Conservation (phyloP, 1,139 yeast species). For the Yamadazyma diospyri region DNA sequence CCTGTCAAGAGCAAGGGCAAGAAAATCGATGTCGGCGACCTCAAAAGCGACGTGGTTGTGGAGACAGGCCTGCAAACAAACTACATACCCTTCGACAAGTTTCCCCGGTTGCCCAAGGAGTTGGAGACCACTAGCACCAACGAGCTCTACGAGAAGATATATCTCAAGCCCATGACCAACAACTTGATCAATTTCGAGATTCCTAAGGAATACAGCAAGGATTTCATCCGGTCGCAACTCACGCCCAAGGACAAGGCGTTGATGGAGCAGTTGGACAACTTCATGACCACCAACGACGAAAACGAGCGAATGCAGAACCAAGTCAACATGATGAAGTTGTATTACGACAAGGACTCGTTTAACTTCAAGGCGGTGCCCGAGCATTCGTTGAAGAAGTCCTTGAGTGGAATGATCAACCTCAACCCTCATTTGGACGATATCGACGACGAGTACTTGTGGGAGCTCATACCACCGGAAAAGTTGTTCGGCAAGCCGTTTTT, state of each 20-base stretch:
- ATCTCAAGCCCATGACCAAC: slow-evolving; percentile 12
- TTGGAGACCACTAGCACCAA: slow-evolving; percentile 16
- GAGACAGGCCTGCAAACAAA: slow-evolving; percentile 3
- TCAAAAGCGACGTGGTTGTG: background rate
- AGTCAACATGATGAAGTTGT: slow-evolving; percentile 25
- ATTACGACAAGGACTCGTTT: slow-evolving; percentile 26
- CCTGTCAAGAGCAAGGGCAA: background rate
- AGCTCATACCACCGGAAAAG: slow-evolving; percentile 32
- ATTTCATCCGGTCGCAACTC: slow-evolving; percentile 19
- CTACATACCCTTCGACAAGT: slow-evolving; percentile 25
- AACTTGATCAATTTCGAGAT: slow-evolving; percentile 27
- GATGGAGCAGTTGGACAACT: slow-evolving; percentile 25
- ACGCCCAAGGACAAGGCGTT: slow-evolving; percentile 25
- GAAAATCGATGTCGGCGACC: background rate
- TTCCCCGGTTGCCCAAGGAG: slow-evolving; percentile 30
- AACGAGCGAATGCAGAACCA: slow-evolving; percentile 23
- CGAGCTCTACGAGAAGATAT: slow-evolving; percentile 19
- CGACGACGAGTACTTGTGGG: slow-evolving; percentile 43
- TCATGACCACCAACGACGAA: slow-evolving; percentile 25
- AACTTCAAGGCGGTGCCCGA: slow-evolving; percentile 28
- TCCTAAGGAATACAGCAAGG: slow-evolving; percentile 28
- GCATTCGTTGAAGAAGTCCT: slow-evolving; percentile 38
- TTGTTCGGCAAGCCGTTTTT: slow-evolving; percentile 38
- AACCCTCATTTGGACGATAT: slow-evolving; percentile 35
- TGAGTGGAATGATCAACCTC: slow-evolving; percentile 40